These are phyloP conservation scores for Cyberlindnera mrakii DNA, from an alignment of 805 yeast species.

Conservation along the genomic window DNA sequence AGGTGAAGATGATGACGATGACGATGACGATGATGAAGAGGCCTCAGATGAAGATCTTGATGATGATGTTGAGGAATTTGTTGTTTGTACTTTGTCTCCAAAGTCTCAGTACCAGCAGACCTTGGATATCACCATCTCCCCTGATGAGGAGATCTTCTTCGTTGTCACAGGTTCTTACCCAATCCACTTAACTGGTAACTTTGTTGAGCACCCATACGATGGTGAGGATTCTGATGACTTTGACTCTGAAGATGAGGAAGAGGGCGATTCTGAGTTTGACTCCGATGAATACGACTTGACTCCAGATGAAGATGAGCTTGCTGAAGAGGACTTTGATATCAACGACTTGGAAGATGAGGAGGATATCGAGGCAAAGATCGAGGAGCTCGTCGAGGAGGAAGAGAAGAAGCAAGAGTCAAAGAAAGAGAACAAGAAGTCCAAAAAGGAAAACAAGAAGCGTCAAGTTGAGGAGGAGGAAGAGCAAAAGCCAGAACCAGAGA, in stretches of 20 bases:
- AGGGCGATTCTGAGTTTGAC: slow-evolving; percentile 33
- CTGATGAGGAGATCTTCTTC: slow-evolving; percentile 90
- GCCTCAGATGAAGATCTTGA: slow-evolving; percentile 40
- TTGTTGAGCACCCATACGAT: slow-evolving; percentile 92
- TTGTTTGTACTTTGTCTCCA: slow-evolving; percentile 89
- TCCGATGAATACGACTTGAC: slow-evolving; percentile 58
- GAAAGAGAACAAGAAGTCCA: slow-evolving; percentile 21
- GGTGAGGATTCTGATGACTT: slow-evolving; percentile 61
- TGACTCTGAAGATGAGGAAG: slow-evolving; percentile 43
- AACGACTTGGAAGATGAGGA: slow-evolving; percentile 51
- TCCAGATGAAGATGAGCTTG: slow-evolving; percentile 71
- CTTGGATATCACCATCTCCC: slow-evolving; percentile 80
- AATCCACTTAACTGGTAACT: slow-evolving; percentile 89
- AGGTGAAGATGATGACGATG: slow-evolving; percentile 44
- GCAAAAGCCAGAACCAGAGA: slow-evolving; percentile 24
- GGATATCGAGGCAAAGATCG: slow-evolving; percentile 66
- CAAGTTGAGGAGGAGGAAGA: slow-evolving; percentile 43
- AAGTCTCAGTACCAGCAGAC: slow-evolving; percentile 81
- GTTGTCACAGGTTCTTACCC: slow-evolving; percentile 96
- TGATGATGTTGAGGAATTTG: slow-evolving; percentile 74
- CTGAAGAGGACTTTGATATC: slow-evolving; percentile 33
- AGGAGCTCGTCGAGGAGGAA: slow-evolving; percentile 66
- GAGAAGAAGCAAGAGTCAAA: slow-evolving; percentile 27
- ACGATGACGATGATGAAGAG: slow-evolving; percentile 27
- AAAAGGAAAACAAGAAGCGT: slow-evolving; percentile 29